Percentiles rank a stretch among this genome's conserved stretches.
These are phyloP conservation scores for Coemansia sp. DNA, from an alignment of 192 early-diverging fungal species.

Conservation along the genomic window DNA sequence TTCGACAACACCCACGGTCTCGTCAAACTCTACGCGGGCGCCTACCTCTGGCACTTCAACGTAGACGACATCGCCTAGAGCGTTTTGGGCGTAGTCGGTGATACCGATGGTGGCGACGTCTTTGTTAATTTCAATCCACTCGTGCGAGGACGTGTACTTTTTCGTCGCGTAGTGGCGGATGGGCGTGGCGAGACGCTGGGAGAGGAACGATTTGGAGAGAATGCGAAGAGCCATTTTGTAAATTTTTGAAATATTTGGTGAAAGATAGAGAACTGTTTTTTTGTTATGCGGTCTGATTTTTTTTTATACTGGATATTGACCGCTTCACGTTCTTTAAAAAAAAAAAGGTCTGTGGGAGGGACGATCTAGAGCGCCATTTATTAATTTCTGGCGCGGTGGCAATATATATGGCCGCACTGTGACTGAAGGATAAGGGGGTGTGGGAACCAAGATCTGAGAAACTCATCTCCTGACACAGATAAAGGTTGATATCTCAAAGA, in stretches of 20 bases:
- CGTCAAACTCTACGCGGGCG: constrained; percentile 59
- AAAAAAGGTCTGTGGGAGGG: neutral
- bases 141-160: constrained; percentile 85
- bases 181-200: constrained; percentile 40
- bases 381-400: constrained; percentile 8
- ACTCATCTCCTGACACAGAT: neutral
- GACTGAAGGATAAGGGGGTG: neutral
- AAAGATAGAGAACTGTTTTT: neutral
- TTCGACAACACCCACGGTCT: constrained; percentile 81
- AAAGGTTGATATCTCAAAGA: neutral
- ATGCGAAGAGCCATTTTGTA: constrained; percentile 36
- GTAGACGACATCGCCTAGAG: constrained; percentile 94
- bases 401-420: neutral
- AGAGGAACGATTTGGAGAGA: constrained; percentile 31
- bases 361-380: neutral
- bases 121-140: constrained; percentile 82
- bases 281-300: neutral
- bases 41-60: constrained; percentile 83
- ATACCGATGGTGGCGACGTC: constrained; percentile 86
- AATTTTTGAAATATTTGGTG: constrained; percentile 7
- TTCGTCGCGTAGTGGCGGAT: constrained; percentile 59
- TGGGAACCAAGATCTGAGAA: neutral
- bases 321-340: neutral
- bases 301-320: no score
- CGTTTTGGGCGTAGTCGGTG: constrained; percentile 86